A percentile compares a stretch with the other conserved stretches of the same genome.
These are phyloP conservation scores for Lepiota brunneoincarnata DNA, from an alignment of 768 basidiomycete species.

Conservation along the genomic window DNA sequence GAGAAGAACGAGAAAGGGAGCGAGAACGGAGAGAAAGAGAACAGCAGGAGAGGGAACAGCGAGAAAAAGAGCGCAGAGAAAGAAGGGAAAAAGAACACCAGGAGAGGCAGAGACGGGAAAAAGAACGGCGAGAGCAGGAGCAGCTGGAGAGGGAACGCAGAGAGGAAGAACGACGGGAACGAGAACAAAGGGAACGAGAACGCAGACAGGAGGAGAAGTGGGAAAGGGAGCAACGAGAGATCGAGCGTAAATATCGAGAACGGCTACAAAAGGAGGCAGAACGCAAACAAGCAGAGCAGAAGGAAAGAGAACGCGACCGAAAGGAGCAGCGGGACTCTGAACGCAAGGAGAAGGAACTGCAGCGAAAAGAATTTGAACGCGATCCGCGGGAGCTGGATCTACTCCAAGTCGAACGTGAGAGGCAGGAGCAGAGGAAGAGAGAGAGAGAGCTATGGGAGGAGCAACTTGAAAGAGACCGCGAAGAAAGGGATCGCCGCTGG, in stretches of 20 bases:
- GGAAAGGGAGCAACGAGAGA: conserved; percentile 17
- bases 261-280: conserved; percentile 15
- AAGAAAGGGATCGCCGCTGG: conserved; percentile 10
- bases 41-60: conserved; percentile 9
- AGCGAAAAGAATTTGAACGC: conserved; percentile 4
- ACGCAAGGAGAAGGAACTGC: conserved; percentile 12
- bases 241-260: conserved; percentile 8
- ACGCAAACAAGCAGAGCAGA: conserved; percentile 13
- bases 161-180: conserved; percentile 16
- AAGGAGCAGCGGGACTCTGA: conserved; percentile 14
- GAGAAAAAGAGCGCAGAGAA: conserved; percentile 10
- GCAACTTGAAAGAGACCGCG: conserved; percentile 11
- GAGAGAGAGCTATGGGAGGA: conserved; percentile 8
- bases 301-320: conserved; percentile 14
- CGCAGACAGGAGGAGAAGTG: conserved; percentile 16
- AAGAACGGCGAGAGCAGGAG: conserved; percentile 13
- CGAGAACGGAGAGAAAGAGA: conserved; percentile 13
- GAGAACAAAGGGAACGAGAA: conserved; percentile 15
- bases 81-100: conserved; percentile 8
- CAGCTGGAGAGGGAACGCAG: conserved; percentile 12
- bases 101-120: conserved; percentile 2
- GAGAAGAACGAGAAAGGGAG: conserved; percentile 19
- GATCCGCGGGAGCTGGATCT: conserved; percentile 3
- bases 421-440: conserved; percentile 11
- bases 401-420: conserved; percentile 13